Evolutionary conservation across 2,329 filamentous ascomycete genomes (phyloP).

Genomic region (Erysiphe pulchra): DNA sequence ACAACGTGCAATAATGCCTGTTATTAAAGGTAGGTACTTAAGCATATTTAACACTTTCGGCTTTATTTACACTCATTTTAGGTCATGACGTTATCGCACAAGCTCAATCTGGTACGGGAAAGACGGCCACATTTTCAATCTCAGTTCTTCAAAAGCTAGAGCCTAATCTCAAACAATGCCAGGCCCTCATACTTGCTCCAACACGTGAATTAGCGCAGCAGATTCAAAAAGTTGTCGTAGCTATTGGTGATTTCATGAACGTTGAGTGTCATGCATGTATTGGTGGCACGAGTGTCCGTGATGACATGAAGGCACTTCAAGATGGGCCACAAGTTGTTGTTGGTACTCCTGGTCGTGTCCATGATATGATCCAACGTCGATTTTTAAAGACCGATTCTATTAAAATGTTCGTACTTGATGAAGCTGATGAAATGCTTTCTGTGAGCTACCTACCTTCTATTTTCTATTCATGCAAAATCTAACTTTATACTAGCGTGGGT

Average conservation of each 20-base stretch:
- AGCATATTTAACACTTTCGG: background rate
- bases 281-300: conserved; percentile 90
- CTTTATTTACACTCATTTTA: conserved; percentile 15
- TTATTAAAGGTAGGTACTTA: conserved; percentile 70
- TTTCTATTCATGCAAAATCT: conserved; percentile 8
- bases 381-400: conserved; percentile 92
- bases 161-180: conserved; percentile 78
- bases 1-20: conserved; percentile 98
- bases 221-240: conserved; percentile 98
- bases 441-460: conserved; percentile 22
- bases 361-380: conserved; percentile 98
- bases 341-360: conserved; percentile 92
- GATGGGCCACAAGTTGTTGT: conserved; percentile 94
- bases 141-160: conserved; percentile 98
- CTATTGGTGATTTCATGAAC: conserved; percentile 99
- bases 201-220: conserved; percentile 97
- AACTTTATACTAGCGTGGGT: conserved; percentile 45
- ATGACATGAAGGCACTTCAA: conserved; percentile 94
- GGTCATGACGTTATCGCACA: conserved; percentile 98
- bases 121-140: conserved; percentile 99
- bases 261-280: conserved; percentile 98
- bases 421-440: conserved; percentile 98
- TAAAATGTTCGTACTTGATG: conserved; percentile 99
- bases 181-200: conserved; percentile 91
- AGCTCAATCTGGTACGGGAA: conserved; percentile 98